Evolutionary conservation across 352 stramenopile genomes (phyloP).

Genomic region (Phytopythium sindhum): DNA sequence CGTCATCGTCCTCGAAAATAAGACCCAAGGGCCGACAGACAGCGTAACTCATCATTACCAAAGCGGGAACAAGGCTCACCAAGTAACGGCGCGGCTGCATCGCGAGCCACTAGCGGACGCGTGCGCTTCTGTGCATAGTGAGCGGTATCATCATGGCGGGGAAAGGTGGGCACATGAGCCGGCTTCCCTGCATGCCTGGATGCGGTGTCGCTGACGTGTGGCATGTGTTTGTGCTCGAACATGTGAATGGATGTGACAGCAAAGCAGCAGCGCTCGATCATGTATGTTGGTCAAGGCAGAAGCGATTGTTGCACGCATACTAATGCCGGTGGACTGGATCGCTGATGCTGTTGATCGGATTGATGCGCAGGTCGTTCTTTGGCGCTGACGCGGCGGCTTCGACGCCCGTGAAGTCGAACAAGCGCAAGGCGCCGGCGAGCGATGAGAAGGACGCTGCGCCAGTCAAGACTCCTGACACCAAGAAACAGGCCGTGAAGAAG

Average conservation of each 20-base stretch:
- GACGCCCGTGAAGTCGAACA: conserved; percentile 26
- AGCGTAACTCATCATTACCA: conserved; percentile 4
- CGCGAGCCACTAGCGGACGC: background rate
- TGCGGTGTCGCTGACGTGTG: background rate
- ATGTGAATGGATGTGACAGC: background rate
- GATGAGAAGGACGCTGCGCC: conserved; percentile 4
- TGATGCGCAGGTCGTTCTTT: conserved; percentile 52
- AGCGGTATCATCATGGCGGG: conserved; percentile 16
- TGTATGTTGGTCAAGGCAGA: conserved; percentile 23
- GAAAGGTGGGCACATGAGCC: conserved; percentile 15
- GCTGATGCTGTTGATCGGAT: background rate
- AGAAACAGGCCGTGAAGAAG: conserved; percentile 2
- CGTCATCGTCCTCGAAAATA: background rate
- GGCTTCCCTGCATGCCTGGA: too few relatives aligned
- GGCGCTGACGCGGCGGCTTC: conserved; percentile 19
- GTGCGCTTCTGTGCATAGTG: background rate
- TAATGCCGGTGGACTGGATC: background rate
- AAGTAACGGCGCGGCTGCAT: background rate
- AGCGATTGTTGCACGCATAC: background rate
- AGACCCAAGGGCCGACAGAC: background rate
- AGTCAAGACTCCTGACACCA: background rate
- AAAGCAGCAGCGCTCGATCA: conserved; percentile 66
- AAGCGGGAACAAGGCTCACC: background rate
- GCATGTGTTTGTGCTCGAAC: background rate
- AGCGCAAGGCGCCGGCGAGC: conserved; percentile 14